Percentiles rank a stretch among this genome's conserved stretches.
Evolutionary conservation across 1,284 basidiomycete genomes (phyloP).

Genomic region (Irpex lacteus): DNA sequence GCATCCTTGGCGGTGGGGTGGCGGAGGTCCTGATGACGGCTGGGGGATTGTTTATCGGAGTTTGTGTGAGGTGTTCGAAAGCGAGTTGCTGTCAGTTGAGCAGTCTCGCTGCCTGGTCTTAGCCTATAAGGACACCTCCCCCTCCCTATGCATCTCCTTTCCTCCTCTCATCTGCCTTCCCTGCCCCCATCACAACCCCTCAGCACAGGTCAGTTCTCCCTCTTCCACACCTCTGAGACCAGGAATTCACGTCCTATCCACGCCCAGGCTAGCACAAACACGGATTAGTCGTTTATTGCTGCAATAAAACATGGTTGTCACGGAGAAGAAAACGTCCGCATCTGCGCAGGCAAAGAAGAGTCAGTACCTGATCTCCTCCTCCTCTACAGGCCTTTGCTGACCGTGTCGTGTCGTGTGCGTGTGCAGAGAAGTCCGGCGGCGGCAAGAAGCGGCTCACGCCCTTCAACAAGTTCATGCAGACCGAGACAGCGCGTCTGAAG

Average conservation of each 20-base stretch:
- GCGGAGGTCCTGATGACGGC: slow-evolving; percentile 22
- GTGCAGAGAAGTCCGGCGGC: slow-evolving; percentile 24
- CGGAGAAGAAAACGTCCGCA: slow-evolving; percentile 9
- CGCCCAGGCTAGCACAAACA: slow-evolving; percentile 4
- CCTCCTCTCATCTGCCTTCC: slow-evolving; percentile 21
- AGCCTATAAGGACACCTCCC: slow-evolving; percentile 26
- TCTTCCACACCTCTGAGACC: not conserved
- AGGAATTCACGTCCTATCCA: slow-evolving; percentile 1
- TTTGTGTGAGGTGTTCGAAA: slow-evolving; percentile 20
- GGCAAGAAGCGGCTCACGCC: slow-evolving; percentile 57
- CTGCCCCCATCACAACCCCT: slow-evolving; percentile 11
- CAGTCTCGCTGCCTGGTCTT: slow-evolving; percentile 20
- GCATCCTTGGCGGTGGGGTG: slow-evolving; percentile 10
- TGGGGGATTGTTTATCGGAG: slow-evolving; percentile 25
- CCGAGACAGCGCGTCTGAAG: slow-evolving; percentile 73
- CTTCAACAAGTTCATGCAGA: slow-evolving; percentile 81
- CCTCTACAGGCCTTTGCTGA: slow-evolving; percentile 8
- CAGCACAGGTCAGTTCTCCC: slow-evolving; percentile 15
- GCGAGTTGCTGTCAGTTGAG: slow-evolving; percentile 24
- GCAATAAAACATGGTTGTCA: not conserved
- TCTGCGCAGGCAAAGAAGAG: slow-evolving; percentile 26
- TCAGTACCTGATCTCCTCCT: slow-evolving; percentile 7
- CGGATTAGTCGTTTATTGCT: slow-evolving; percentile 22
- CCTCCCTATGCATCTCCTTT: slow-evolving; percentile 27
- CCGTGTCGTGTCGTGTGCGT: not conserved